A percentile compares a stretch with the other conserved stretches of the same genome.
Evolutionary conservation across 345 rosid genomes (phyloP).

Genomic region (Aurinia saxatilis): DNA sequence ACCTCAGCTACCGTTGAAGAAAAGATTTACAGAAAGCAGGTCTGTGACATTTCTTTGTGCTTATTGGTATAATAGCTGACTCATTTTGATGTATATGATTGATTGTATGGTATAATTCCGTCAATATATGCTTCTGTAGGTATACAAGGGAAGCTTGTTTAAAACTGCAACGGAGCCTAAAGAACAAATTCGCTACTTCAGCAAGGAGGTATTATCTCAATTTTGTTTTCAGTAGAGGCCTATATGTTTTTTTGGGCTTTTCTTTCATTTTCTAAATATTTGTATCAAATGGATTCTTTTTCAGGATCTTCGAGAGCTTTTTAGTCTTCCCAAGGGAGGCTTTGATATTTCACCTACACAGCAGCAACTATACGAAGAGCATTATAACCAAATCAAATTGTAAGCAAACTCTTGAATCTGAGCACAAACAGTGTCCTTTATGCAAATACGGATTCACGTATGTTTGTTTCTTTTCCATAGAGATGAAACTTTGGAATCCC

Average conservation of each 20-base stretch:
- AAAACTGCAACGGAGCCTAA: constrained; percentile 95
- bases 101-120: background rate
- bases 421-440: background rate
- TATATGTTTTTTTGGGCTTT: background rate
- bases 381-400: constrained; percentile 68
- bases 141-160: constrained; percentile 90
- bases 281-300: constrained; percentile 1
- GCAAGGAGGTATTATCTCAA: constrained; percentile 60
- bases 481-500: constrained; percentile 55
- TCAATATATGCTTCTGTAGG: constrained; percentile 31
- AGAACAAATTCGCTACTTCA: constrained; percentile 92
- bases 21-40: constrained; percentile 97
- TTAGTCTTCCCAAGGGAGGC: constrained; percentile 83
- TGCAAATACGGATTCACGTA: background rate
- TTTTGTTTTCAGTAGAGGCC: background rate
- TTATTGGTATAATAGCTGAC: background rate
- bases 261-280: background rate
- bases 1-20: constrained; percentile 98
- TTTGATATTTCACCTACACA: constrained; percentile 85
- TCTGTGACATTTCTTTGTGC: constrained; percentile 6
- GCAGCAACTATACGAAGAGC: constrained; percentile 85
- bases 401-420: constrained; percentile 23
- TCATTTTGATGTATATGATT: constrained; percentile 19
- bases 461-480: constrained; percentile 25
- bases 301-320: constrained; percentile 85